Evolutionary conservation across 2,329 filamentous ascomycete species (phyloP).

Genomic region (Cercospora sp.): DNA sequence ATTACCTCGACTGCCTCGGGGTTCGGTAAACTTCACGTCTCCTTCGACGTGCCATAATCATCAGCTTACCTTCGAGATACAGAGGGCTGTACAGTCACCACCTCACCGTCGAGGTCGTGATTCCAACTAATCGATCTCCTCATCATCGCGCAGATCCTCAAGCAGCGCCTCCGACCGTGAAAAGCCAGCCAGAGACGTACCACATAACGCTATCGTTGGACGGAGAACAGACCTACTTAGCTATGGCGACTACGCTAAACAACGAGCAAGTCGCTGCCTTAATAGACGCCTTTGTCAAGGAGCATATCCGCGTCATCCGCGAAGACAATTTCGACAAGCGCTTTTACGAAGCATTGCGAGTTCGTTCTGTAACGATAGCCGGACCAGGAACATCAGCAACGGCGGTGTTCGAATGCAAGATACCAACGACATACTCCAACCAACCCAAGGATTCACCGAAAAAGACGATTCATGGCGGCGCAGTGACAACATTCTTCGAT

Average conservation of each 20-base stretch:
- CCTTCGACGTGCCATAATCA: background rate
- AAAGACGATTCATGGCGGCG: conserved; percentile 41
- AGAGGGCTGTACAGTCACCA: background rate
- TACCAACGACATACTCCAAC: conserved; percentile 23
- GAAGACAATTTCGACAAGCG: conserved; percentile 24
- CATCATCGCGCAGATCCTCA: background rate
- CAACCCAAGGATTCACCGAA: conserved; percentile 16
- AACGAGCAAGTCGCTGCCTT: background rate
- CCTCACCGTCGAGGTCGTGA: background rate
- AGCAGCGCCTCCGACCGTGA: background rate
- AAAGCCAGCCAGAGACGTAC: background rate
- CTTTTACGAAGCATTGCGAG: conserved; percentile 15
- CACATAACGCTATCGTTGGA: background rate
- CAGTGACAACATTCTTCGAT: conserved; percentile 56
- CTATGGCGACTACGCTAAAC: background rate
- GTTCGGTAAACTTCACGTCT: background rate
- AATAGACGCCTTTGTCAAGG: background rate
- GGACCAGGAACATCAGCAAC: conserved; percentile 13
- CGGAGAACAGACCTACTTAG: background rate
- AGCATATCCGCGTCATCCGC: conserved; percentile 13
- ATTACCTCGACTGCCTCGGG: background rate
- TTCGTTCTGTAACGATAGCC: conserved; percentile 14
- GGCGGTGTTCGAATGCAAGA: conserved; percentile 20
- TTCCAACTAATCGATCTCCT: background rate
- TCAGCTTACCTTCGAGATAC: background rate